These are phyloP conservation scores for Epithele typhae DNA, from an alignment of 768 basidiomycete genomes.

Conservation along the genomic window DNA sequence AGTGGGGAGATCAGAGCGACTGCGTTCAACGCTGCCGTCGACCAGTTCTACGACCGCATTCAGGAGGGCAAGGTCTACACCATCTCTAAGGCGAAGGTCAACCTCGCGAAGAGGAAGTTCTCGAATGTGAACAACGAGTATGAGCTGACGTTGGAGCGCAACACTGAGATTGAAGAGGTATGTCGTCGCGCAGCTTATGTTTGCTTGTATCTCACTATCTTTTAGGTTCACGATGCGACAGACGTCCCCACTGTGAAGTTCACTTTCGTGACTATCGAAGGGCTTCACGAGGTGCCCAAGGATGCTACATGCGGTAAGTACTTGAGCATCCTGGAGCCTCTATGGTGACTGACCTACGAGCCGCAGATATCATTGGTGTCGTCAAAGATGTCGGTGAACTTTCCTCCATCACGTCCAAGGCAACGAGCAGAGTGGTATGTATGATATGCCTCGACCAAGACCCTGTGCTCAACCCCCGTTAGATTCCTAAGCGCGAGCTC, in stretches of 20 bases:
- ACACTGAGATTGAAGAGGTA: constrained; percentile 84
- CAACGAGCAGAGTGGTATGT: constrained; percentile 56
- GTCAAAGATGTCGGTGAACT: constrained; percentile 75
- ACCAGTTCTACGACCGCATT: constrained; percentile 77
- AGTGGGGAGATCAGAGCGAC: constrained; percentile 90
- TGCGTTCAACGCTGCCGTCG: constrained; percentile 83
- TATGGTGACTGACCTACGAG: neutral
- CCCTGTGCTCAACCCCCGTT: too few relatives aligned
- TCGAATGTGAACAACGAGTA: constrained; percentile 88
- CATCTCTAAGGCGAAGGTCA: constrained; percentile 86
- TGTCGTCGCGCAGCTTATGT: constrained; percentile 10
- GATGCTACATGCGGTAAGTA: constrained; percentile 78
- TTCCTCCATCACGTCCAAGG: constrained; percentile 70
- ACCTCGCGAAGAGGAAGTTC: constrained; percentile 97
- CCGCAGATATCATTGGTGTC: constrained; percentile 79
- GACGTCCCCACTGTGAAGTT: constrained; percentile 82
- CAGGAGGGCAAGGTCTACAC: constrained; percentile 93
- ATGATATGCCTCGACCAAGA: too few relatives aligned
- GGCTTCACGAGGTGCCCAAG: constrained; percentile 61
- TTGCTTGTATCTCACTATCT: too few relatives aligned
- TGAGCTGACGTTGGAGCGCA: constrained; percentile 80
- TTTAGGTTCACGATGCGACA: constrained; percentile 72
- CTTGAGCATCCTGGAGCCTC: neutral
- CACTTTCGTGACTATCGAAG: constrained; percentile 65
- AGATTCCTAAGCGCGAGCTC: constrained; percentile 89